Percentiles rank a stretch among this genome's conserved stretches.
Conservation (phyloP, 495 filamentous ascomycete species). For the Rhypophila decipiens region DNA sequence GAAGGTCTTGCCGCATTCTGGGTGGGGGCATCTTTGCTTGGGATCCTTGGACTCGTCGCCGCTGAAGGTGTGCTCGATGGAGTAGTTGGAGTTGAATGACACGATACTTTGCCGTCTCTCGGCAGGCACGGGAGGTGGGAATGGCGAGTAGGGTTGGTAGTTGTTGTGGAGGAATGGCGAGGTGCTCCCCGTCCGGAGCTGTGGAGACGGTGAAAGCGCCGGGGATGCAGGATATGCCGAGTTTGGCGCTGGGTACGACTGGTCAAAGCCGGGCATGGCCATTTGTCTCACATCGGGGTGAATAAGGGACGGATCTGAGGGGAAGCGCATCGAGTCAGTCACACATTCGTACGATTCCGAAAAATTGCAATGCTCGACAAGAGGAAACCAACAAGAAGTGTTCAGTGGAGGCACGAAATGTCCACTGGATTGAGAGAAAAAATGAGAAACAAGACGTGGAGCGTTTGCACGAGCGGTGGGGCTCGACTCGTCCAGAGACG, state of each 20-base stretch:
- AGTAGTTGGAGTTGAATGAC: constrained; percentile 26
- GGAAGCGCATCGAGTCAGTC: constrained; percentile 24
- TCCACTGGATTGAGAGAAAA: constrained; percentile 53
- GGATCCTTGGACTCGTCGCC: constrained; percentile 62
- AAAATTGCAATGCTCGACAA: no score
- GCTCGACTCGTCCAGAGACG: constrained; percentile 14
- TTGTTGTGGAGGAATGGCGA: constrained; percentile 38
- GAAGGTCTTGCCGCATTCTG: constrained; percentile 81
- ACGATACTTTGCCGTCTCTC: constrained; percentile 24
- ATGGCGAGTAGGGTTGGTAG: constrained; percentile 64
- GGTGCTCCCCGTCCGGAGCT: constrained; percentile 37
- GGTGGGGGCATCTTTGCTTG: constrained; percentile 63
- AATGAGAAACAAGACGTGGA: constrained; percentile 26
- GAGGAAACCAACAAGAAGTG: constrained; percentile 59
- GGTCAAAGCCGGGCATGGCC: constrained; percentile 39
- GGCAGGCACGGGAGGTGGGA: constrained; percentile 47
- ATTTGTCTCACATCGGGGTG: constrained; percentile 43
- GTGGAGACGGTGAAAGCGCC: constrained; percentile 40
- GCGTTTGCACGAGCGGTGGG: constrained; percentile 15
- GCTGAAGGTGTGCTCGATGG: constrained; percentile 52
- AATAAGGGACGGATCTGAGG: constrained; percentile 42
- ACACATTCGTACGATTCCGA: constrained; percentile 5
- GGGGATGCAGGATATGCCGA: constrained; percentile 38
- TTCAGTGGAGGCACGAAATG: constrained; percentile 56
- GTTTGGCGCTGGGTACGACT: constrained; percentile 32